Percentiles rank a stretch among this genome's conserved stretches.
Evolutionary conservation across 371 early-diverging fungal species (phyloP).

Genomic region (Mucor lusitanicus): DNA sequence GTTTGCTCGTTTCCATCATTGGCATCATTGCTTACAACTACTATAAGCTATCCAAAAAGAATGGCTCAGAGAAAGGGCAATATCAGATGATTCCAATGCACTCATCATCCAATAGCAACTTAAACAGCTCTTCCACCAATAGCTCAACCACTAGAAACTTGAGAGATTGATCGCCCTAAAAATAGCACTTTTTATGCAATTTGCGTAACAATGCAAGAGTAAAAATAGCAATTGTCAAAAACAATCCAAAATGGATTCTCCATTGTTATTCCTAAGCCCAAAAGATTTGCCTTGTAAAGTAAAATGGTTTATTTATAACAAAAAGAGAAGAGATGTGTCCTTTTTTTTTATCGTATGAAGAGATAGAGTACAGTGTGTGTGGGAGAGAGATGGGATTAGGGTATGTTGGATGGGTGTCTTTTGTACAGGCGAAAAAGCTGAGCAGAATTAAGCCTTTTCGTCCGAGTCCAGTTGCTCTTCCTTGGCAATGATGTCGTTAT

Average conservation of each 20-base stretch:
- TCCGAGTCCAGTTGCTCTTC: not conserved
- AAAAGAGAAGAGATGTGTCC: not conserved
- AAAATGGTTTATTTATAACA: not conserved
- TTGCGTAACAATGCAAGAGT: not conserved
- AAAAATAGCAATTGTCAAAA: slow-evolving; percentile 3
- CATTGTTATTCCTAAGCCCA: slow-evolving; percentile 1
- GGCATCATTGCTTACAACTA: slow-evolving; percentile 65
- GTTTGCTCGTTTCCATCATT: slow-evolving; percentile 58
- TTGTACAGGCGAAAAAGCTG: not conserved
- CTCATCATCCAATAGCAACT: not conserved
- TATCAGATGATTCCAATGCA: slow-evolving; percentile 32
- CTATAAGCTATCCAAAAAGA: slow-evolving; percentile 46
- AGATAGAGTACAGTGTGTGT: not conserved
- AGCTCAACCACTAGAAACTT: slow-evolving; percentile 14
- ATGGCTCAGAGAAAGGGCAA: slow-evolving; percentile 23
- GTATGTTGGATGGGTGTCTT: not conserved
- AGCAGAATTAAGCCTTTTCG: not conserved
- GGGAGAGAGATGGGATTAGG: not conserved
- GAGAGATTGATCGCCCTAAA: slow-evolving; percentile 11
- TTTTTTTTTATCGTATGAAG: not conserved
- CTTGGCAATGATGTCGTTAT: not conserved
- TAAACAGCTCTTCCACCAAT: not conserved
- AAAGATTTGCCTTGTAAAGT: not conserved
- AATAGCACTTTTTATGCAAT: not conserved
- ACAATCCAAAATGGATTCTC: not conserved